These are phyloP conservation scores for Mycena kentingensis DNA, from an alignment of 768 basidiomycete species.

Conservation along the genomic window DNA sequence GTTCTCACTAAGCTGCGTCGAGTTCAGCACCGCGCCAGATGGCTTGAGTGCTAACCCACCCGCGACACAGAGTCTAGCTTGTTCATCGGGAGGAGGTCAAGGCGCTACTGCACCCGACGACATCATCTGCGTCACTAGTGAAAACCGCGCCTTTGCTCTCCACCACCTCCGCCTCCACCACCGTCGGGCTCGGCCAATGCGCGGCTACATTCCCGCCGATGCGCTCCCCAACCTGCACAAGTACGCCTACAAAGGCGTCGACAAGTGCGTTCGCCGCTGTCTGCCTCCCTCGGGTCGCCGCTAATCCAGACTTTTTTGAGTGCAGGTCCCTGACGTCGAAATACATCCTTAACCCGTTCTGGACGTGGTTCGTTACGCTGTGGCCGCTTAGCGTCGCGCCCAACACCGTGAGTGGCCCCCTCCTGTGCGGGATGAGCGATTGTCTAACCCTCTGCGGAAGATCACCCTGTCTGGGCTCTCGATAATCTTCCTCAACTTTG, in stretches of 20 bases:
- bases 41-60: too few relatives aligned
- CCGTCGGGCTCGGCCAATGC: too few relatives aligned
- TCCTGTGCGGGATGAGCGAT: background rate
- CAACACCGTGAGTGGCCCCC: constrained; percentile 66
- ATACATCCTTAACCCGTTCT: constrained; percentile 81
- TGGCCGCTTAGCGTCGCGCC: constrained; percentile 87
- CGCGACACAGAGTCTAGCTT: too few relatives aligned
- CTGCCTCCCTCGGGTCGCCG: background rate
- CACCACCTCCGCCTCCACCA: too few relatives aligned
- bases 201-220: constrained; percentile 62
- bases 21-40: constrained; percentile 4
- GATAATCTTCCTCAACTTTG: constrained; percentile 83
- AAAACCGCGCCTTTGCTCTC: too few relatives aligned
- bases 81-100: too few relatives aligned
- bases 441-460: constrained; percentile 40
- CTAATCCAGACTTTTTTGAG: constrained; percentile 4
- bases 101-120: too few relatives aligned
- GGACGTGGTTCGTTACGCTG: constrained; percentile 88
- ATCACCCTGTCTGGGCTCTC: constrained; percentile 85
- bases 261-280: constrained; percentile 72
- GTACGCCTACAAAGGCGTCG: constrained; percentile 80
- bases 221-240: constrained; percentile 76
- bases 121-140: too few relatives aligned
- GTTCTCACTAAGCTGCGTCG: constrained; percentile 61
- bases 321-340: constrained; percentile 73